phyloP scores from a whole-genome alignment of 1,284 basidiomycete species.

The Trichosporon sp. region DNA sequence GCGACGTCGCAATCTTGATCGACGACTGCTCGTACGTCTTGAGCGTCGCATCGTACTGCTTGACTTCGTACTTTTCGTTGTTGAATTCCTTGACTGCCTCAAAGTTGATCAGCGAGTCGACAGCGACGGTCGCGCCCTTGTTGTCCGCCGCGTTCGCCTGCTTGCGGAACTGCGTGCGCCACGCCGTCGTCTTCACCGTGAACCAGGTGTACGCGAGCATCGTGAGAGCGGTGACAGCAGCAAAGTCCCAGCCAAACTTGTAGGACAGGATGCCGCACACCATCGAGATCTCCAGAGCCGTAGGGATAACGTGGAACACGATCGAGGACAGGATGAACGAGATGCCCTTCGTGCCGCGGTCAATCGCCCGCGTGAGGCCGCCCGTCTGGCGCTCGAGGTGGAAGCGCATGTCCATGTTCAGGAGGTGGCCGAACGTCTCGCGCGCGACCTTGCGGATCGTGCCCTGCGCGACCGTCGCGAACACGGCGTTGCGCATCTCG shows the following conservation, averaged over 20 bases:
- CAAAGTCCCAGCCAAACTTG: conserved; percentile 96
- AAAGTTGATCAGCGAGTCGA: conserved; percentile 95
- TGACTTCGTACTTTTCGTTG: conserved; percentile 87
- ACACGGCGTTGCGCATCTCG: conserved; percentile 91
- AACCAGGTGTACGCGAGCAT: conserved; percentile 95
- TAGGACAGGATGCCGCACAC: conserved; percentile 98
- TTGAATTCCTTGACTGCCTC: conserved; percentile 99
- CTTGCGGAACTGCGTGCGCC: conserved; percentile 90
- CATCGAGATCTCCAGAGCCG: conserved; percentile 90
- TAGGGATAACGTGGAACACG: conserved; percentile 92
- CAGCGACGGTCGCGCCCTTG: conserved; percentile 85
- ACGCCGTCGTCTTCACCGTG: conserved; percentile 89
- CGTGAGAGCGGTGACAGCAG: conserved; percentile 78
- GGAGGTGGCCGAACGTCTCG: conserved; percentile 87
- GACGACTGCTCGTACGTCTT: conserved; percentile 84
- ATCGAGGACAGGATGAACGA: conserved; percentile 91
- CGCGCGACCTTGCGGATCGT: conserved; percentile 90
- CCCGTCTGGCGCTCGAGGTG: conserved; percentile 92
- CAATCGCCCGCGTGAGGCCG: conserved; percentile 91
- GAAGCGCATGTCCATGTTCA: conserved; percentile 86
- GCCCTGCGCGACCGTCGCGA: conserved; percentile 90
- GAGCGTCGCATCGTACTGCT: conserved; percentile 87
- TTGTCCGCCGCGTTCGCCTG: conserved; percentile 96
- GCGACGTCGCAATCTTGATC: conserved; percentile 89
- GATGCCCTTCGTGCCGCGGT: conserved; percentile 97